A percentile compares a stretch with the other conserved stretches of the same genome.
These are phyloP conservation scores for Candida maltosa DNA, from an alignment of 805 yeast species.

Conservation along the genomic window DNA sequence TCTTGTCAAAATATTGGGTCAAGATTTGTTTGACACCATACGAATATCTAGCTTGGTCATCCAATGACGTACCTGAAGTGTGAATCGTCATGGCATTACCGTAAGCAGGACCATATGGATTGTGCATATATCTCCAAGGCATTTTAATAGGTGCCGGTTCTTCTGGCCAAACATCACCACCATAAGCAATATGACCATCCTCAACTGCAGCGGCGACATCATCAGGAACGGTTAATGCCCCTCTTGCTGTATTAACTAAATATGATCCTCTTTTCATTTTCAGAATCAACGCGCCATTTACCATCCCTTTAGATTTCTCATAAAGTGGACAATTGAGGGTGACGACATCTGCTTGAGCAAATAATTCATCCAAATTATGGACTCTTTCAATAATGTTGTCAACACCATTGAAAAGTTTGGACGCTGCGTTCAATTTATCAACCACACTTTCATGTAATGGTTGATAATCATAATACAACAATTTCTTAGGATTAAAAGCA, in stretches of 20 bases:
- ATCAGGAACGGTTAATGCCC: conserved; percentile 70
- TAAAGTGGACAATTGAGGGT: conserved; percentile 78
- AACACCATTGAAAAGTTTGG: conserved; percentile 43
- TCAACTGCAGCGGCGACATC: conserved; percentile 74
- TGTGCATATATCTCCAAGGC: conserved; percentile 72
- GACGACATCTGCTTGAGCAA: conserved; percentile 65
- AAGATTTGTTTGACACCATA: conserved; percentile 66
- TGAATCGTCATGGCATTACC: conserved; percentile 89
- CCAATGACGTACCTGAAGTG: conserved; percentile 74
- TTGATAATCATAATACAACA: conserved; percentile 75
- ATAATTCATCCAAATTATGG: conserved; percentile 60
- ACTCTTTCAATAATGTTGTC: conserved; percentile 57
- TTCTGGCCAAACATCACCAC: conserved; percentile 85
- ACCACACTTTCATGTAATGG: conserved; percentile 52
- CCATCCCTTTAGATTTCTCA: conserved; percentile 61
- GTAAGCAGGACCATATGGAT: conserved; percentile 51
- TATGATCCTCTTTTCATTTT: conserved; percentile 73
- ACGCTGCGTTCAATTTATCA: conserved; percentile 33
- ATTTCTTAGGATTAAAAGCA: conserved; percentile 72
- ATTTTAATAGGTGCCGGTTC: conserved; percentile 78
- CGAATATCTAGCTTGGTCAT: conserved; percentile 75
- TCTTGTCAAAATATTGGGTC: conserved; percentile 58
- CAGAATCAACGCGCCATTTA: conserved; percentile 61
- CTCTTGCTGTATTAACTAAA: conserved; percentile 78
- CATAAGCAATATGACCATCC: conserved; percentile 68